A percentile compares a stretch with the other conserved stretches of the same genome.
These are phyloP conservation scores for peach (Prunus persica) DNA, from an alignment of 306 rosid genomes.

Conservation along the genomic window Prunus_persica_NCBIv2 NC_034015.1:20432501-20433000, in stretches of 20 bases:
- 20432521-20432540: slow-evolving; percentile 61
- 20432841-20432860: slow-evolving; percentile 98
- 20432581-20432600: slow-evolving; percentile 45
- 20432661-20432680: slow-evolving; percentile 76
- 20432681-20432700: slow-evolving; percentile 89
- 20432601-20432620: slow-evolving; percentile 46
- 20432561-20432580: slow-evolving; percentile 68
- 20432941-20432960: slow-evolving; percentile 82
- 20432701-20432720: slow-evolving; percentile 72
- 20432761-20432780: slow-evolving; percentile 57
- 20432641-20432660: slow-evolving; percentile 49
- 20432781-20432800: slow-evolving; percentile 90
- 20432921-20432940: slow-evolving; percentile 98
- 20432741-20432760: slow-evolving; percentile 56
- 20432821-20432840: slow-evolving; percentile 97
- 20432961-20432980: slow-evolving; percentile 96
- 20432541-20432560: slow-evolving; percentile 79
- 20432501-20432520: slow-evolving; percentile 18
- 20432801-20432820: slow-evolving; percentile 99
- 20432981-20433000: slow-evolving; percentile 99
- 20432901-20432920: slow-evolving; percentile 83
- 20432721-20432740: slow-evolving; percentile 52
- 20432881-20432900: slow-evolving; percentile 92
- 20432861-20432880: slow-evolving; percentile 99
- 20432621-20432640: slow-evolving; percentile 46